Conservation (phyloP, 1,284 basidiomycete genomes). For the Exobasidium cylindrosporum region DNA sequence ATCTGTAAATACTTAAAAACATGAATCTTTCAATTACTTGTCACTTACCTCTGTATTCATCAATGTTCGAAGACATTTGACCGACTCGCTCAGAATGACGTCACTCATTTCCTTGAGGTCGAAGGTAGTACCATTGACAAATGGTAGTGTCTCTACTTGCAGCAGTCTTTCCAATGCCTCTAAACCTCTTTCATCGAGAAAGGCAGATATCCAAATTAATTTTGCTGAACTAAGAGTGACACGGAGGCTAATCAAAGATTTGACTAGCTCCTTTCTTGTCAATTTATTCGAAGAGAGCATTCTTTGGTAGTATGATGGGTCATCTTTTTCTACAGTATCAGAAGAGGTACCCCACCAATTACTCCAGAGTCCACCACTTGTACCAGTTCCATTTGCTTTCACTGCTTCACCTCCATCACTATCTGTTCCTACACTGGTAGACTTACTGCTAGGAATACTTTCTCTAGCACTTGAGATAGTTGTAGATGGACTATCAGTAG, state of each 20-base stretch:
- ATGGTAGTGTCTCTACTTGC: slow-evolving; percentile 26
- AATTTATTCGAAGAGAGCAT: slow-evolving; percentile 26
- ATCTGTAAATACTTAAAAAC: no score
- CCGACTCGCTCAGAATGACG: slow-evolving; percentile 43
- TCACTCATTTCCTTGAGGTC: slow-evolving; percentile 45
- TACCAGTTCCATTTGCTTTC: slow-evolving; percentile 6
- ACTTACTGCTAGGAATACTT: slow-evolving; percentile 22
- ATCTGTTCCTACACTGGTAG: not conserved
- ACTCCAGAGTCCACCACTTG: slow-evolving; percentile 28
- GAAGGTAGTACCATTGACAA: slow-evolving; percentile 17
- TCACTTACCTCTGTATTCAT: slow-evolving; percentile 83
- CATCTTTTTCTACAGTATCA: slow-evolving; percentile 13
- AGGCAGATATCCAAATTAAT: slow-evolving; percentile 73
- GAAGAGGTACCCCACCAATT: slow-evolving; percentile 40
- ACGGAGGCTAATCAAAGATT: slow-evolving; percentile 77
- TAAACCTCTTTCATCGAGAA: slow-evolving; percentile 68
- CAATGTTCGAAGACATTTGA: slow-evolving; percentile 76
- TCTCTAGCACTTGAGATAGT: slow-evolving; percentile 11
- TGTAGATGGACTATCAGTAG: slow-evolving; percentile 17
- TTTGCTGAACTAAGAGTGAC: slow-evolving; percentile 81
- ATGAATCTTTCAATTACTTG: slow-evolving; percentile 62
- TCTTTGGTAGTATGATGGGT: slow-evolving; percentile 20
- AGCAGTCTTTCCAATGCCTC: slow-evolving; percentile 57
- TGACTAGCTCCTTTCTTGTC: slow-evolving; percentile 58
- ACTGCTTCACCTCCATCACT: not conserved